phyloP scores from a whole-genome alignment of 345 rosid species.

The Xanthoceras sorbifolium region DNA sequence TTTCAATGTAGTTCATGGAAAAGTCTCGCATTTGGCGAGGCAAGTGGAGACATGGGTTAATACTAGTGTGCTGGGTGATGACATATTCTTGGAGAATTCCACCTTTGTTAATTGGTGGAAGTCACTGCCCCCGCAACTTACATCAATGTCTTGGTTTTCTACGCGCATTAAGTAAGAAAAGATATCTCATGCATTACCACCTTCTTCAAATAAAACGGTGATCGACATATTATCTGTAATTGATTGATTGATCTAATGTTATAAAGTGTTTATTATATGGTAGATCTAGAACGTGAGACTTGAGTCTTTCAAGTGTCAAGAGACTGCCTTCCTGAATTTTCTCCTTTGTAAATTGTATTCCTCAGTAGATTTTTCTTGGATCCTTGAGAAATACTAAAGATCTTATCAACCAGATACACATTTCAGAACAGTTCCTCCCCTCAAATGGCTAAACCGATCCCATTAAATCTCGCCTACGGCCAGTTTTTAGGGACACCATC shows the following conservation, averaged over 20 bases:
- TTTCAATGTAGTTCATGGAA: constrained; percentile 13
- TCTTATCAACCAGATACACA: neutral
- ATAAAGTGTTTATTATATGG: neutral
- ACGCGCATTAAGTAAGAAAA: neutral
- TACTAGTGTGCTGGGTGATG: constrained; percentile 20
- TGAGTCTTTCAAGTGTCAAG: neutral
- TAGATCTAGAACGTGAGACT: no score
- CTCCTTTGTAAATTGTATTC: neutral
- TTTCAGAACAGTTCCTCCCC: neutral
- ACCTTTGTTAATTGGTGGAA: constrained; percentile 54
- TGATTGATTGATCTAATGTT: neutral
- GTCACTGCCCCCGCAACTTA: constrained; percentile 28
- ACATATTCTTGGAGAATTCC: constrained; percentile 49
- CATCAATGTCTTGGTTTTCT: constrained; percentile 21
- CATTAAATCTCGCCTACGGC: no score
- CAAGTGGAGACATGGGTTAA: constrained; percentile 38
- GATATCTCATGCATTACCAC: neutral
- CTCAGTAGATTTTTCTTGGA: neutral
- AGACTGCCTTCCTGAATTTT: neutral
- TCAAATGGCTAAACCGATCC: no score
- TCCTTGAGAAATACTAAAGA: neutral
- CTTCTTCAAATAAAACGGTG: neutral
- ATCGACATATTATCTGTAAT: neutral
- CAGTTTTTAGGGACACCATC: no score
- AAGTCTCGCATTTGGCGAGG: constrained; percentile 23